Base-by-base conservation (phyloP, 2,329 filamentous ascomycete genomes). In the Monilinia vaccinii-corymbosi region DNA sequence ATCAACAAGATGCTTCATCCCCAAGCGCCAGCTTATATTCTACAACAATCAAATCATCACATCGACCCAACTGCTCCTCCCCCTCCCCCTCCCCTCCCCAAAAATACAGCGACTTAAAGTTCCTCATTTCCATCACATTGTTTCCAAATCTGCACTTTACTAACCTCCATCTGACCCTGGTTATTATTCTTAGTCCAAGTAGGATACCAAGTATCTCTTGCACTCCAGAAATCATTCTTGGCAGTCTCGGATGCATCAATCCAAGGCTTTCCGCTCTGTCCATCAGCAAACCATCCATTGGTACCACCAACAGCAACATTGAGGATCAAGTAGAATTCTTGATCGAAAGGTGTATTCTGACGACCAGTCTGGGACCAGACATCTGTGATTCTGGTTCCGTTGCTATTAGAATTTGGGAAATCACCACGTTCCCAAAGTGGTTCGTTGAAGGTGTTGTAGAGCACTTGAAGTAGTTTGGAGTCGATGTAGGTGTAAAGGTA, bases 401-500 rank as follows among this genome's bases (percentile, higher is more conserved):
- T 90, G 70, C 73, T 73, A 66, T 81, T 81, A 21, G 81, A 77
- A 21, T 80, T 73, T 6, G 87, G 84, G 71, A 92, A 92, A 56
- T 79, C 74, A 32, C 88, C 88, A 51, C 85, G 83, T 65, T 83
- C 66, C 82, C 85, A 91, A 69, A 91, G 81, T 11, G 82, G 79
- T 67, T 81, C 71, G 67, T 86, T 77, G 69, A 91, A 91, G 72
- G 86, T 88, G 66, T 82, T 86, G 77, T 91, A 95, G 63, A 91
- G 79, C 56, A 93, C 88, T 72, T 93, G 89, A 32, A 91, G 78
- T 23, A 95, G 81, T 14, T 88, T 85, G 49, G 82, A 87, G 78
- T 94, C 87, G 76, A 95, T 80, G 71, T 91, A 95, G 28, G 88
- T 92, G 76, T 93, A 95, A 62, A 94, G 77, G 73, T 95, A 94